phyloP scores from a whole-genome alignment of 1,284 basidiomycete species.

The Cystobasidium sp. region DNA sequence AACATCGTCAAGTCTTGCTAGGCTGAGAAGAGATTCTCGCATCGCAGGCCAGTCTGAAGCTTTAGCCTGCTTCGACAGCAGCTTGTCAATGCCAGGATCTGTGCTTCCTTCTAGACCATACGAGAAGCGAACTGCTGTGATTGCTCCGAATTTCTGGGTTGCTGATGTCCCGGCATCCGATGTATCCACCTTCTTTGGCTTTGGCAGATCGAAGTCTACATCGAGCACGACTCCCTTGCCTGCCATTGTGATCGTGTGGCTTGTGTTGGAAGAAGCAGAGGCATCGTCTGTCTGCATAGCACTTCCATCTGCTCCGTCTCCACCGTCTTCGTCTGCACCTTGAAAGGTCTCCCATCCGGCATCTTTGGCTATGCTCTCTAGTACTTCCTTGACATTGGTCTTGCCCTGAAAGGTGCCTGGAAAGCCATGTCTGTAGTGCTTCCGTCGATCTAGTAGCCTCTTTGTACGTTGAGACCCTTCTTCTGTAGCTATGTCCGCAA shows the following conservation, averaged over 20 bases:
- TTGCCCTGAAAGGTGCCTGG: neutral
- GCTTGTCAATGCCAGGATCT: slow-evolving; percentile 39
- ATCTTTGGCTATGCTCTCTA: slow-evolving; percentile 36
- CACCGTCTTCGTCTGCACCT: slow-evolving; percentile 30
- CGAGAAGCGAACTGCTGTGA: slow-evolving; percentile 32
- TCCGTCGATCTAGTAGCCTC: slow-evolving; percentile 15
- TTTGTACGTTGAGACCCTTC: slow-evolving; percentile 9
- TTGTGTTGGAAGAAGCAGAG: neutral
- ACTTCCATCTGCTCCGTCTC: slow-evolving; percentile 2
- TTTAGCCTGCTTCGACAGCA: slow-evolving; percentile 36
- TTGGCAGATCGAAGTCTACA: slow-evolving; percentile 27
- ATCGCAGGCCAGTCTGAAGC: slow-evolving; percentile 27
- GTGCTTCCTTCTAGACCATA: slow-evolving; percentile 40
- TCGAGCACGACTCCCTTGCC: slow-evolving; percentile 43
- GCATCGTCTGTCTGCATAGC: slow-evolving; percentile 22
- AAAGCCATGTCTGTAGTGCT: slow-evolving; percentile 13
- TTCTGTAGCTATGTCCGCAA: slow-evolving; percentile 6
- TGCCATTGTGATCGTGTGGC: slow-evolving; percentile 35
- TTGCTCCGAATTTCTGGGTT: neutral
- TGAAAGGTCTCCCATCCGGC: slow-evolving; percentile 36
- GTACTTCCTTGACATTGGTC: slow-evolving; percentile 20
- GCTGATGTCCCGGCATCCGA: neutral
- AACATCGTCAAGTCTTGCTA: slow-evolving; percentile 28
- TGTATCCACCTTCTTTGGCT: neutral
- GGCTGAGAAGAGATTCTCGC: slow-evolving; percentile 10